Evolutionary conservation across 768 basidiomycete species (phyloP).

Genomic region (Mycena capillaripes): DNA sequence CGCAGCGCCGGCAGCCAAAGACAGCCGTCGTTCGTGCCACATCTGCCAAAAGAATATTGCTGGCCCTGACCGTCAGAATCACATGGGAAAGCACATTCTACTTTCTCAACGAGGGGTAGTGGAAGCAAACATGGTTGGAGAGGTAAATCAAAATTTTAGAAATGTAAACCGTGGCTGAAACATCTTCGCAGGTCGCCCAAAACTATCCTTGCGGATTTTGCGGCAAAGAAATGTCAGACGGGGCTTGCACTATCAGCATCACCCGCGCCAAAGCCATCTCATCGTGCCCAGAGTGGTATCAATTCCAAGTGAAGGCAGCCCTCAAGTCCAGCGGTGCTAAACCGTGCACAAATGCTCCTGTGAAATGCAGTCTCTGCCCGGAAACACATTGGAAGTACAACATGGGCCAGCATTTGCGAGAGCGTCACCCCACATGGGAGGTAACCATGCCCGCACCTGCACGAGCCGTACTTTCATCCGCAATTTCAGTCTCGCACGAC

Average conservation of each 20-base stretch:
- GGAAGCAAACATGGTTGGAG: background rate
- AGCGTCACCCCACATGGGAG: slow-evolving; percentile 3
- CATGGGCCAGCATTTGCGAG: slow-evolving; percentile 2
- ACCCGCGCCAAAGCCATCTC: slow-evolving; percentile 13
- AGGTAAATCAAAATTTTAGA: background rate
- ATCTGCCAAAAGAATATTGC: slow-evolving; percentile 10
- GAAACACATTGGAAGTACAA: slow-evolving; percentile 22
- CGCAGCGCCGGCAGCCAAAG: background rate
- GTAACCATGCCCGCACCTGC: background rate
- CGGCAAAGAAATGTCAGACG: too few relatives aligned
- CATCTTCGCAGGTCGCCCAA: too few relatives aligned
- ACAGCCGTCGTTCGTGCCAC: background rate
- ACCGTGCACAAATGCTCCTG: slow-evolving; percentile 15
- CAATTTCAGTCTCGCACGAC: background rate
- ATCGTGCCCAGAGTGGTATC: background rate
- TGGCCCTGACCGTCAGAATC: slow-evolving; percentile 16
- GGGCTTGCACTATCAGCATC: too few relatives aligned
- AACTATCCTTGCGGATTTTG: too few relatives aligned
- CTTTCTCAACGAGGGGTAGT: background rate
- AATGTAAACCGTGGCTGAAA: too few relatives aligned
- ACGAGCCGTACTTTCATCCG: background rate
- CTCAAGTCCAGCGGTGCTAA: background rate
- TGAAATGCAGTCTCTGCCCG: slow-evolving; percentile 1
- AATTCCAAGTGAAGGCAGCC: slow-evolving; percentile 1
- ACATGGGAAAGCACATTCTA: slow-evolving; percentile 20